These are phyloP conservation scores for Ploettnerulaceae sp. DNA, from an alignment of 2,329 filamentous ascomycete species.

Conservation along the genomic window DNA sequence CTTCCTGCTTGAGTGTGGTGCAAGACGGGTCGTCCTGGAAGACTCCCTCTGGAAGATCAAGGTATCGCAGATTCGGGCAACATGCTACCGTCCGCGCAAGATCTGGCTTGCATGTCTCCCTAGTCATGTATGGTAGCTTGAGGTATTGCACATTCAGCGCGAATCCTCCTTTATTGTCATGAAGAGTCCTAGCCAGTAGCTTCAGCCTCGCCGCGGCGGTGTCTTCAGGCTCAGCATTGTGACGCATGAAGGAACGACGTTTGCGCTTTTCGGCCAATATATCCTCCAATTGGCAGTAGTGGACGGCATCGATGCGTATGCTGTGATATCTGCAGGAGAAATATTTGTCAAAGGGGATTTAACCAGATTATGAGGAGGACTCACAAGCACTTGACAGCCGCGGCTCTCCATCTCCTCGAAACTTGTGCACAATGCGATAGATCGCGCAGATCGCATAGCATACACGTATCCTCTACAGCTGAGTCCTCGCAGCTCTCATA, in stretches of 20 bases:
- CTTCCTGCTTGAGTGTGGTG: constrained; percentile 71
- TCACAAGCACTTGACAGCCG: constrained; percentile 54
- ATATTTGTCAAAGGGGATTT: no score
- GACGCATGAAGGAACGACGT: constrained; percentile 65
- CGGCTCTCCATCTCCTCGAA: constrained; percentile 64
- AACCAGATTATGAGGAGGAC: constrained; percentile 35
- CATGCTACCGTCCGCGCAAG: constrained; percentile 82
- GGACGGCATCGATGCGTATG: constrained; percentile 87
- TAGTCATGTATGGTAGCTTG: constrained; percentile 92
- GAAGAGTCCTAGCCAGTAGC: constrained; percentile 75
- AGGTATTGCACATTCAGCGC: constrained; percentile 70
- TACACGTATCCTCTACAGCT: constrained; percentile 73
- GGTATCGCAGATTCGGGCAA: constrained; percentile 77
- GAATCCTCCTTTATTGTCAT: constrained; percentile 63
- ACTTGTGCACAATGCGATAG: constrained; percentile 74
- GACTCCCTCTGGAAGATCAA: constrained; percentile 85
- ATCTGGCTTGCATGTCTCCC: constrained; percentile 75
- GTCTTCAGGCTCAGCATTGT: constrained; percentile 77
- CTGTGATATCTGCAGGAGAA: constrained; percentile 64
- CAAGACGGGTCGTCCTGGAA: constrained; percentile 76
- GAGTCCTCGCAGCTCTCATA: constrained; percentile 82
- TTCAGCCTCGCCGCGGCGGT: constrained; percentile 69
- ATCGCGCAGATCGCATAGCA: constrained; percentile 90
- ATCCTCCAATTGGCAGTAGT: constrained; percentile 88
- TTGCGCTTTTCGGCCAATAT: constrained; percentile 75